phyloP scores from a whole-genome alignment of 495 filamentous ascomycete species.

The Aspergillus nanangensis region DNA sequence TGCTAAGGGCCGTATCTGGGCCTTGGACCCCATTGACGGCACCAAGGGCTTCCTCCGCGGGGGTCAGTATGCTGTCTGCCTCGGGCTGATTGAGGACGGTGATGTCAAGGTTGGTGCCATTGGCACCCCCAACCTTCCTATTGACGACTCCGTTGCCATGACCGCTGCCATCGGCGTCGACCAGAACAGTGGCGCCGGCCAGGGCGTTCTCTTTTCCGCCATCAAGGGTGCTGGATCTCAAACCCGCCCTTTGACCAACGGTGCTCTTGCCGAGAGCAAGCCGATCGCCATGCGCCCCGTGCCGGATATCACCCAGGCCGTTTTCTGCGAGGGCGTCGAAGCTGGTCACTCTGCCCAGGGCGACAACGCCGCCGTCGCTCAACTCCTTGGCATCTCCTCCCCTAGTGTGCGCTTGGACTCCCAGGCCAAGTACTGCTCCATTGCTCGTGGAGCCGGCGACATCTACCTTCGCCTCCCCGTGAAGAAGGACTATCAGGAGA shows the following conservation, averaged over 20 bases:
- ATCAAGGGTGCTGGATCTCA: constrained; percentile 71
- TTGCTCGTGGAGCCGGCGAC: constrained; percentile 93
- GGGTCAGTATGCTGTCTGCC: constrained; percentile 96
- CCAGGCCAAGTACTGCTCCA: constrained; percentile 94
- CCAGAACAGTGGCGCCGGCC: constrained; percentile 59
- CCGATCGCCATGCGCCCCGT: constrained; percentile 74
- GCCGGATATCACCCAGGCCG: constrained; percentile 67
- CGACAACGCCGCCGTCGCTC: constrained; percentile 79
- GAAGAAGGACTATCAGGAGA: constrained; percentile 86
- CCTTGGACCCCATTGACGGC: constrained; percentile 94
- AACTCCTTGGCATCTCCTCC: constrained; percentile 77
- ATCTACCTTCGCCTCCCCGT: constrained; percentile 87
- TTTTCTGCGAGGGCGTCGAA: constrained; percentile 95
- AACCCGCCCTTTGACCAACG: constrained; percentile 63
- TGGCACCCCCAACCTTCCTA: constrained; percentile 89
- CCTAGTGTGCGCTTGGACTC: constrained; percentile 91
- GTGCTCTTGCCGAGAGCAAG: constrained; percentile 52
- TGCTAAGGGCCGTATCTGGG: constrained; percentile 81
- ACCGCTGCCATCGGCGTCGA: constrained; percentile 62
- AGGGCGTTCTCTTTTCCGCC: constrained; percentile 82
- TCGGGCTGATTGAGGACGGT: constrained; percentile 89
- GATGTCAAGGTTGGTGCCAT: constrained; percentile 91
- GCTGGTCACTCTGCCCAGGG: constrained; percentile 83
- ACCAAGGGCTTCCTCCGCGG: constrained; percentile 96
- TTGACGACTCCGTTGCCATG: constrained; percentile 68